phyloP scores from a whole-genome alignment of 495 filamentous ascomycete species.

The Friedmanniomyces simplex region DNA sequence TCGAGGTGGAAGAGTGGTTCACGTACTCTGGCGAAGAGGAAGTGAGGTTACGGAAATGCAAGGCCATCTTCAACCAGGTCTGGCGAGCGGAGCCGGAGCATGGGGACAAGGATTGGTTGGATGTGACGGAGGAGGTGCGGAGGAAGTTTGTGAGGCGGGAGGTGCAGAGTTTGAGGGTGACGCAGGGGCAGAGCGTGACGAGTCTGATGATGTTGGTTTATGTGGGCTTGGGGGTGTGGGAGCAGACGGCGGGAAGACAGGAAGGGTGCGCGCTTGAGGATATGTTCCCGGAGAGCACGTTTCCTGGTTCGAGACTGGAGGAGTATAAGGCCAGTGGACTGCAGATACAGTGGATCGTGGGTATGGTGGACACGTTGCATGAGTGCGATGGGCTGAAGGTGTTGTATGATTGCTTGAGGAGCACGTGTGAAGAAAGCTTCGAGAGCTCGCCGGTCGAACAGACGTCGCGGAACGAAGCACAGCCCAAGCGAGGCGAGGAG shows the following conservation, averaged over 20 bases:
- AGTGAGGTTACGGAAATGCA: conserved; percentile 56
- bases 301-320: conserved; percentile 1
- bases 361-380: conserved; percentile 25
- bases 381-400: conserved; percentile 23
- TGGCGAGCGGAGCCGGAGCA: conserved; percentile 29
- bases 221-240: conserved; percentile 67
- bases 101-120: conserved; percentile 40
- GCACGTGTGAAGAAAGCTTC: conserved; percentile 9
- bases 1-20: conserved; percentile 97
- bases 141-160: conserved; percentile 25
- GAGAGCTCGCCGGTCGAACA: not conserved
- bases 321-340: conserved; percentile 7
- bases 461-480: conserved; percentile 1
- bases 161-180: conserved; percentile 14
- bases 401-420: conserved; percentile 18
- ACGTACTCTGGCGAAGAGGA: conserved; percentile 71
- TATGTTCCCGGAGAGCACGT: conserved; percentile 7
- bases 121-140: conserved; percentile 31
- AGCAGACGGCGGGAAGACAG: conserved; percentile 51
- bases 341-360: conserved; percentile 30
- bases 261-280: conserved; percentile 5
- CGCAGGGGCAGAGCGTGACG: conserved; percentile 23
- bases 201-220: conserved; percentile 69
- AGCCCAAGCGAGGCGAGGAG: conserved; percentile 22
- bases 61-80: conserved; percentile 33